phyloP scores from a whole-genome alignment of 169 alveolate genomes.

The Eimeria necatrix region DNA sequence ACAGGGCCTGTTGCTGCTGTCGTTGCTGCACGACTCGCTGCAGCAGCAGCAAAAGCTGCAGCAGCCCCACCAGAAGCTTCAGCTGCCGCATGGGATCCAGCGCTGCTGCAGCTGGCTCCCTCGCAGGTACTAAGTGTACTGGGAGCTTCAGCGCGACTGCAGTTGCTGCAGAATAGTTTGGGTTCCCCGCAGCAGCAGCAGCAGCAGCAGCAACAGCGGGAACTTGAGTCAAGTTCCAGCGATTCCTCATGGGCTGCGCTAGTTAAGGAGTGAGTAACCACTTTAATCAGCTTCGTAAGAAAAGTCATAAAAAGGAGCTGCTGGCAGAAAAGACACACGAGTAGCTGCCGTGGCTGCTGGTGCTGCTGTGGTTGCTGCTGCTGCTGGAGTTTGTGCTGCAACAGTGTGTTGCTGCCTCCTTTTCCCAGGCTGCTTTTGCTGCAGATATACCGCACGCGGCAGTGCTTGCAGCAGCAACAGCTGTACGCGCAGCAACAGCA shows the following conservation, averaged over 20 bases:
- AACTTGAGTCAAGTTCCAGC: not conserved
- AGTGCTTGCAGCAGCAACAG: not conserved
- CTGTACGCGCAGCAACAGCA: not conserved
- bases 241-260: conserved; percentile 3
- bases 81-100: not conserved
- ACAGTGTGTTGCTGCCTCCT: not conserved
- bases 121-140: not conserved
- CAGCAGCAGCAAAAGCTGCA: not conserved
- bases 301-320: too few species aligned
- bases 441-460: not conserved
- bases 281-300: not conserved
- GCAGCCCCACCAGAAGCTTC: not conserved
- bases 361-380: not conserved
- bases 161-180: conserved; percentile 2
- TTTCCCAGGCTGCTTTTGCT: not conserved
- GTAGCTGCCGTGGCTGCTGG: not conserved
- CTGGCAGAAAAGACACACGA: not conserved
- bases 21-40: not conserved
- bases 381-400: not conserved
- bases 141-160: conserved; percentile 42
- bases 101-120: not conserved
- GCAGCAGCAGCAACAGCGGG: conserved; percentile 3
- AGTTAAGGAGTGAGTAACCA: not conserved
- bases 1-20: not conserved
- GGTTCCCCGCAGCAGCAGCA: conserved; percentile 18